These are phyloP conservation scores for Penicillium verrucosum DNA, from an alignment of 2,329 filamentous ascomycete genomes.

Conservation along the genomic window DNA sequence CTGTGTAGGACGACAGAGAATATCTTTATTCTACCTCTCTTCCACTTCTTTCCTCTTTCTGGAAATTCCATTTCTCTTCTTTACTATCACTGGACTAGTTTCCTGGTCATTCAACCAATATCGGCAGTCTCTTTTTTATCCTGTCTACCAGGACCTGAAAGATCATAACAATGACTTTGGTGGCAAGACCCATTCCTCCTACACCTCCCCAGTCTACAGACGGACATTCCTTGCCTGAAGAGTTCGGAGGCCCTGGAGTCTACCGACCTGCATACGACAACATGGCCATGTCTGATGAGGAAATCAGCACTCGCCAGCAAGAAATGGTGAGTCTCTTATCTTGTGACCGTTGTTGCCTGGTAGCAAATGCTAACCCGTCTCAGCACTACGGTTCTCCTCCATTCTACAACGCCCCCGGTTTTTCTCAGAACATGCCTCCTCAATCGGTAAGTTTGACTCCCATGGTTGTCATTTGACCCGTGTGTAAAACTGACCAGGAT, in stretches of 20 bases:
- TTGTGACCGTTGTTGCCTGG: neutral
- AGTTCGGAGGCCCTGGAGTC: conserved; percentile 12
- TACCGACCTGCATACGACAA: conserved; percentile 15
- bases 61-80: conserved; percentile 11
- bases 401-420: conserved; percentile 12
- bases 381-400: conserved; percentile 21
- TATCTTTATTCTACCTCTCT: conserved; percentile 14
- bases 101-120: conserved; percentile 3
- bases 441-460: conserved; percentile 19
- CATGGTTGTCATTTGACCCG: neutral
- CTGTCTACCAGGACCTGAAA: conserved; percentile 1
- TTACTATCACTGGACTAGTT: conserved; percentile 7
- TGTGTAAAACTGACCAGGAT: neutral
- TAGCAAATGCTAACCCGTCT: neutral
- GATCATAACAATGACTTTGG: conserved; percentile 10
- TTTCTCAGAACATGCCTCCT: conserved; percentile 16
- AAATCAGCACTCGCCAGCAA: conserved; percentile 5
- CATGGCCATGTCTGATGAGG: conserved; percentile 3
- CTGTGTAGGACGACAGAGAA: conserved; percentile 14
- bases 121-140: conserved; percentile 1
- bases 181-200: conserved; percentile 22
- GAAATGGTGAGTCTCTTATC: conserved; percentile 21
- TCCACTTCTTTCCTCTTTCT: conserved; percentile 26
- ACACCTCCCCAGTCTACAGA: conserved; percentile 32
- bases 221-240: conserved; percentile 20